Base-by-base conservation (phyloP, 176 grass and related monocot species). In the Pontederia crassipes region DNA sequence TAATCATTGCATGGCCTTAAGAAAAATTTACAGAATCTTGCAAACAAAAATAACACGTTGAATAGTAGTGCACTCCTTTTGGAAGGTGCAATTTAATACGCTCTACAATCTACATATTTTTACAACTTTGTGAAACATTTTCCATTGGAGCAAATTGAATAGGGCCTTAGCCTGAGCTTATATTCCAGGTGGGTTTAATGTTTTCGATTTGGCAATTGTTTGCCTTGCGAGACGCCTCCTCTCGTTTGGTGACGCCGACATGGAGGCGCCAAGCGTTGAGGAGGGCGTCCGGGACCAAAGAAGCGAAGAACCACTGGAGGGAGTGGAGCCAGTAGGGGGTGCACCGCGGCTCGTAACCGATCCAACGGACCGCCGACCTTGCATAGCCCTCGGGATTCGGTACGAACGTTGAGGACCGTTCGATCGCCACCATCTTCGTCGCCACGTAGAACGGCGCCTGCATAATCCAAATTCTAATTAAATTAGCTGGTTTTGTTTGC, bases 371-470 rank as follows among this genome's bases (percentile, higher is more conserved):
- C 1, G 71, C 77, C 12, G 66, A 70, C 9, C 15, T 55, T 4
- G 74, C 81, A 11, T 84, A 89, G n/a, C 26, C 64, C 16, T 81
- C 74, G 0, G 85, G 70, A 10, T 74, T 68, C 4, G 85, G 85
- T 52, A 89, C 55, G 70, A 89, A 81, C 2, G 62, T 67, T 14
- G 85, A 83, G 15, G 56, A 16, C 0, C 54, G 64, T 74, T 78
- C 77, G 0, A 75, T 46, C 0, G 70, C 62, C 0, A 75, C 56
- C 85, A 89, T 81, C 61, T 81, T 89, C 2, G 85, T 84, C 17
- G 81, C 85, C 0, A 89, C 81, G 35, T 89, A 89, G 8, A 84
- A 15, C 0, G 85, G 85, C 8, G 81, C 75, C 85, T 89, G 74
- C 61, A 12, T 54, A 54, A 14, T 14, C 11, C 12, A 10, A 52